These are phyloP conservation scores for Aspergillus vadensis DNA, from an alignment of 2,329 filamentous ascomycete species.

Conservation along the genomic window DNA sequence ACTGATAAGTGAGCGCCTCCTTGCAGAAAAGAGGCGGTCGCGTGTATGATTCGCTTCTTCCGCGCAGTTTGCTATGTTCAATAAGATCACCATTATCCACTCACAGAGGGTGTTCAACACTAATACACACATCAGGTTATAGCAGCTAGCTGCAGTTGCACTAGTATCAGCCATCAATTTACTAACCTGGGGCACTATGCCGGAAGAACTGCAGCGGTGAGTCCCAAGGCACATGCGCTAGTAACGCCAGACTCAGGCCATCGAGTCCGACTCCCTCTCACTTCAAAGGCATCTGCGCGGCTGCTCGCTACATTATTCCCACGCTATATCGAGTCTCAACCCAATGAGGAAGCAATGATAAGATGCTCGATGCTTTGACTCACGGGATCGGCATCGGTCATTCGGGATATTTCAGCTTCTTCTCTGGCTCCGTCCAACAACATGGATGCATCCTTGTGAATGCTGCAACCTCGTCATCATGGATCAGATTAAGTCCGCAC, in stretches of 20 bases:
- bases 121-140: not conserved
- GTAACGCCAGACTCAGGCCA: not conserved
- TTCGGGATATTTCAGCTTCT: not conserved
- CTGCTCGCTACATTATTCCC: not conserved
- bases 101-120: not conserved
- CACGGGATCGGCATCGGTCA: not conserved
- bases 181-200: not conserved
- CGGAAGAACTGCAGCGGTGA: not conserved
- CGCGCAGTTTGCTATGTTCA: not conserved
- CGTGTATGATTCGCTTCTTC: not conserved
- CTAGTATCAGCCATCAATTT: not conserved
- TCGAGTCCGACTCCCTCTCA: not conserved
- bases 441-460: not conserved
- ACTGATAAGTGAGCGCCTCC: not conserved
- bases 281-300: not conserved
- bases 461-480: not conserved
- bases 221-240: not conserved
- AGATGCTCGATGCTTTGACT: not conserved
- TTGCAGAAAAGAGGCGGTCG: not conserved
- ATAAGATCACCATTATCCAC: not conserved
- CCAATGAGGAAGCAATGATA: slow-evolving; percentile 6
- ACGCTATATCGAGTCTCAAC: not conserved
- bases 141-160: not conserved
- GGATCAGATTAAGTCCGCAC: not conserved
- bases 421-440: not conserved